Evolutionary conservation across 495 filamentous ascomycete species (phyloP).

Genomic region (Daldinia bambusicola): DNA sequence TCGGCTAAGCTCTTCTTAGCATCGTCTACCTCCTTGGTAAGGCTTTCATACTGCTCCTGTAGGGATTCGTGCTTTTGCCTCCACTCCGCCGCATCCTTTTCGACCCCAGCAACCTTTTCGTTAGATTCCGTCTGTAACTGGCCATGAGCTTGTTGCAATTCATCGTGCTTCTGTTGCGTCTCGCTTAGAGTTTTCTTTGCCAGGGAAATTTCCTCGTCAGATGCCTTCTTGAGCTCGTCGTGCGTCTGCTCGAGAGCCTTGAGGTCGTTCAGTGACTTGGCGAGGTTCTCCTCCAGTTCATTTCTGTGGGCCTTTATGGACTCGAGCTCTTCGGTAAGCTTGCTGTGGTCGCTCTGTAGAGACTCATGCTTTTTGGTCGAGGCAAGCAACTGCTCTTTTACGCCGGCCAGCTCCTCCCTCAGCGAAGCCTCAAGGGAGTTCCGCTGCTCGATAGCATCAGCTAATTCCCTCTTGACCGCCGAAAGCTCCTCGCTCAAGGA

Average conservation of each 20-base stretch:
- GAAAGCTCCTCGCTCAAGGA: constrained; percentile 33
- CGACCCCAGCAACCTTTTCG: constrained; percentile 19
- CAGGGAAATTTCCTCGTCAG: constrained; percentile 29
- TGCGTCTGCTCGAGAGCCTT: constrained; percentile 27
- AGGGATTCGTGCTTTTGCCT: constrained; percentile 33
- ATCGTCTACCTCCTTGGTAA: constrained; percentile 19
- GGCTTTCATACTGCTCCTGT: constrained; percentile 17
- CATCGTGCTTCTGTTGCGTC: constrained; percentile 27
- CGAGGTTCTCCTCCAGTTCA: constrained; percentile 17
- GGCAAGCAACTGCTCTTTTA: constrained; percentile 28
- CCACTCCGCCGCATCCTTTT: constrained; percentile 30
- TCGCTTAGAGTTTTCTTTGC: constrained; percentile 27
- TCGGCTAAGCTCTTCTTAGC: constrained; percentile 24
- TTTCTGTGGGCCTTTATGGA: constrained; percentile 18
- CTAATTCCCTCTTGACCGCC: constrained; percentile 21
- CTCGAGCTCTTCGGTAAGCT: constrained; percentile 26
- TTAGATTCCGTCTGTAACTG: constrained; percentile 17
- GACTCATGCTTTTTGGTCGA: constrained; percentile 28
- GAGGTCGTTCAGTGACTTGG: constrained; percentile 20
- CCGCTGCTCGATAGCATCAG: constrained; percentile 32
- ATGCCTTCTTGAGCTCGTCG: constrained; percentile 28
- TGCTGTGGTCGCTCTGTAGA: constrained; percentile 28
- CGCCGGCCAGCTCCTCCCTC: constrained; percentile 25
- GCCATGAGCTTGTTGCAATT: constrained; percentile 24
- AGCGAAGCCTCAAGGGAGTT: constrained; percentile 28